Evolutionary conservation across 495 filamentous ascomycete species (phyloP).

Genomic region (Evernia prunastri): DNA sequence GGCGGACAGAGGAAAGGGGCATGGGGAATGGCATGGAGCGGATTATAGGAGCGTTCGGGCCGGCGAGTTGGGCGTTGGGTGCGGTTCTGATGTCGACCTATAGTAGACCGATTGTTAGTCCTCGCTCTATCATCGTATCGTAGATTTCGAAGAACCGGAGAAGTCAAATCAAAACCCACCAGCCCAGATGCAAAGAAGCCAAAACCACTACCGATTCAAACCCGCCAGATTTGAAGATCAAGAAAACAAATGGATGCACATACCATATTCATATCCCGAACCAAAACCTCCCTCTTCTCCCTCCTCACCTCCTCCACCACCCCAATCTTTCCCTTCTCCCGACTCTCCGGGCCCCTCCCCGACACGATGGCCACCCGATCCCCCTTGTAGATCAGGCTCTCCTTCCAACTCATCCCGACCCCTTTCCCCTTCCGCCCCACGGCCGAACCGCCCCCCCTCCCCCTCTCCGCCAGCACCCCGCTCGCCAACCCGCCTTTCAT

Average conservation of each 20-base stretch:
- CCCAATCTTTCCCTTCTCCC: conserved; percentile 76
- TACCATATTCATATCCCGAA: conserved; percentile 67
- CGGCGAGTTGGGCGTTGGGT: conserved; percentile 36
- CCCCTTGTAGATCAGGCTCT: conserved; percentile 19
- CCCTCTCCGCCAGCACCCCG: background rate
- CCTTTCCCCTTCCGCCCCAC: background rate
- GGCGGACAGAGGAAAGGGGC: conserved; percentile 62
- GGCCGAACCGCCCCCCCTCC: background rate
- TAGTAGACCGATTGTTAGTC: background rate
- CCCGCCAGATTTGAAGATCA: background rate
- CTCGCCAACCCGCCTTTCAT: conserved; percentile 6
- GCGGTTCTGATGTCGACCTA: conserved; percentile 56
- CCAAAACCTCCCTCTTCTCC: conserved; percentile 48
- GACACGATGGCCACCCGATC: conserved; percentile 23
- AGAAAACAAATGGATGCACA: conserved; percentile 21
- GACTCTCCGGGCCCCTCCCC: conserved; percentile 44
- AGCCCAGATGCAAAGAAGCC: background rate
- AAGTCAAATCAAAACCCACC: background rate
- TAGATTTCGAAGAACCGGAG: background rate
- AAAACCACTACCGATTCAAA: too few species aligned
- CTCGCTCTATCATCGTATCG: background rate
- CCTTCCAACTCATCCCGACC: conserved; percentile 9
- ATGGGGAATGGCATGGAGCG: conserved; percentile 46
- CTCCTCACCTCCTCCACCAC: conserved; percentile 52
- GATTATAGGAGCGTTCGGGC: conserved; percentile 38